These are phyloP conservation scores for Termitomyces sp. DNA, from an alignment of 768 basidiomycete genomes.

Conservation along the genomic window DNA sequence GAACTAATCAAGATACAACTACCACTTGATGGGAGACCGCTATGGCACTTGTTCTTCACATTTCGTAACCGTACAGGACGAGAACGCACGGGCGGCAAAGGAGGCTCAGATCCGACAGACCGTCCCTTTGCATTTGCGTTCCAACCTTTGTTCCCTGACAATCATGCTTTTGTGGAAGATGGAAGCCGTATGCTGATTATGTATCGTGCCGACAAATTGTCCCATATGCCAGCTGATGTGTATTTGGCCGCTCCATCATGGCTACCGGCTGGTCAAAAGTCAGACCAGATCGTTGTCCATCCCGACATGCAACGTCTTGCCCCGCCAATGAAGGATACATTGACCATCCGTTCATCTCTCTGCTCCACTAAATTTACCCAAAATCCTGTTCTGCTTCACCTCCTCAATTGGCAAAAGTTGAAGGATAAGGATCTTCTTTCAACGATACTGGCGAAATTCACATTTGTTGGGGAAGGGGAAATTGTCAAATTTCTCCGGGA, in stretches of 20 bases:
- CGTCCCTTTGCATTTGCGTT: constrained; percentile 91
- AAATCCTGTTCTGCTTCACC: constrained; percentile 75
- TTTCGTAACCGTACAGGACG: constrained; percentile 72
- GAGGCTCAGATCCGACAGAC: constrained; percentile 45
- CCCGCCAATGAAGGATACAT: constrained; percentile 69
- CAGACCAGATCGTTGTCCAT: constrained; percentile 56
- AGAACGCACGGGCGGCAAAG: constrained; percentile 39
- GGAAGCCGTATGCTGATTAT: constrained; percentile 83
- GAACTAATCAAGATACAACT: constrained; percentile 89
- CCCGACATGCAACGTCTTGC: constrained; percentile 63
- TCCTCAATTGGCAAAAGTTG: constrained; percentile 80
- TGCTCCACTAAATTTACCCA: constrained; percentile 93
- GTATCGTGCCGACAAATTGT: constrained; percentile 76
- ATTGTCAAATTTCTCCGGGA: constrained; percentile 90
- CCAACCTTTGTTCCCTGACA: constrained; percentile 79
- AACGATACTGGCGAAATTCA: constrained; percentile 76
- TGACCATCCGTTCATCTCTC: constrained; percentile 82
- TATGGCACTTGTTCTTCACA: constrained; percentile 93
- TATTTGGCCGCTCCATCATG: constrained; percentile 74
- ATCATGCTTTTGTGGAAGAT: constrained; percentile 80
- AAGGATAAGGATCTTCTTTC: constrained; percentile 61
- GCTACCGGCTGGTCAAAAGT: constrained; percentile 49
- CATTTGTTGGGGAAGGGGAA: constrained; percentile 92
- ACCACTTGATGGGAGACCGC: constrained; percentile 59
- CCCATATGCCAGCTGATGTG: constrained; percentile 55